Evolutionary conservation across 805 yeast genomes (phyloP), one percentile per base, ranked within the genome.

Genomic region (Jamesozyma lodderae): DNA sequence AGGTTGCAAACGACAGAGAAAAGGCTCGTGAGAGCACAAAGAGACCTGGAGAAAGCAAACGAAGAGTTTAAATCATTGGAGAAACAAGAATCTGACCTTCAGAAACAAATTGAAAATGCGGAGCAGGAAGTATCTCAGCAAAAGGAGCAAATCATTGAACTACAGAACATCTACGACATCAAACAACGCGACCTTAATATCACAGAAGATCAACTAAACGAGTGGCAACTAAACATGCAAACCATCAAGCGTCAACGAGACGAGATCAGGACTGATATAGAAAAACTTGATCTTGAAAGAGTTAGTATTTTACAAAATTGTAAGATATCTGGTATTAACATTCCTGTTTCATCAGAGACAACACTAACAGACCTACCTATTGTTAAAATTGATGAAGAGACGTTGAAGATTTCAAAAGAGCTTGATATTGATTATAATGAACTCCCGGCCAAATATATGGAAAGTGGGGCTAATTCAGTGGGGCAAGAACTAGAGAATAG

Each of bases 301-400:
- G 62, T 75, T 7, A 72, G 73, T 44, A 63, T 75, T 15, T 65
- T 87, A 42, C 77, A 79, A 45, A 76, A 74, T 45, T 83, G 95
- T 60, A 84, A 82, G 49, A 70, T 88, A 41, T 83, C 83, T 38
- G 79, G 73, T 40, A 67, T 81, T 17, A 63, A 67, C 11, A 51
- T 86, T 13, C 94, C 95, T 1, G 57, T 84, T 22, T 48, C 55
- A 5, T 73, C 72, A 19, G 87, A 87, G 0, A 39, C 37, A 6
- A 67, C 76, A 10, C 59, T 82, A 24, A 80, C 75, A 15, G 68
- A 64, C 19, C 62, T 85, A 18, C 79, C 86, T 0, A 63, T 83
- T 29, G 82, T 74, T 19, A 76, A 69, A 14, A 67, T 67, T 11
- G 68, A 60, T 16, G 57, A 55, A 18, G 59, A 63, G 14, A 49